A percentile compares a stretch with the other conserved stretches of the same genome.
Conservation (phyloP, 441 rosid species). For the Pelargonium myrrhifolium region DNA sequence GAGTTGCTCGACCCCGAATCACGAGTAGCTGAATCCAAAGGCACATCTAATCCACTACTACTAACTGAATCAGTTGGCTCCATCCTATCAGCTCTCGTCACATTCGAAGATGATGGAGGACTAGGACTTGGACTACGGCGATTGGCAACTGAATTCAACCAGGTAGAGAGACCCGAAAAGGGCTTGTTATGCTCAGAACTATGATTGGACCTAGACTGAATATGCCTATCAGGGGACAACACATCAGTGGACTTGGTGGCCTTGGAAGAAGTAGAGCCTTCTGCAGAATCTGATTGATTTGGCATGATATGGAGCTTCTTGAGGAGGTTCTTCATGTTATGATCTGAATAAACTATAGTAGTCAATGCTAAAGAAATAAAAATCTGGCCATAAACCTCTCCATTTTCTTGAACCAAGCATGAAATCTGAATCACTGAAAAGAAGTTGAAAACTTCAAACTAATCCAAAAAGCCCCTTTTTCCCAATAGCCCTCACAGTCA, state of each 20-base stretch:
- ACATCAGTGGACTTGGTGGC: slow-evolving; percentile 36
- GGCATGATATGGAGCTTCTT: slow-evolving; percentile 75
- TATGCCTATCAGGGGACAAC: slow-evolving; percentile 33
- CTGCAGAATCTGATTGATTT: slow-evolving; percentile 54
- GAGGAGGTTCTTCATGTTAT: slow-evolving; percentile 75
- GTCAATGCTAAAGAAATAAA: slow-evolving; percentile 44
- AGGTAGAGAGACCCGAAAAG: slow-evolving; percentile 65
- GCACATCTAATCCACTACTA: slow-evolving; percentile 35
- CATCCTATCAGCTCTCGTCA: slow-evolving; percentile 30
- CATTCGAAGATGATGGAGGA: slow-evolving; percentile 62
- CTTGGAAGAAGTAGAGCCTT: slow-evolving; percentile 57
- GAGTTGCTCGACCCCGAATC: slow-evolving; percentile 50
- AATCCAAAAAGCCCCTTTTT: slow-evolving; percentile 17
- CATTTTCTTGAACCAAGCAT: slow-evolving; percentile 68
- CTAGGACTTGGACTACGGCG: slow-evolving; percentile 43
- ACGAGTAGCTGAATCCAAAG: slow-evolving; percentile 36
- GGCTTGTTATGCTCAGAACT: slow-evolving; percentile 49
- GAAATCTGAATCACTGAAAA: slow-evolving; percentile 28
- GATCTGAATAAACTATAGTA: slow-evolving; percentile 22
- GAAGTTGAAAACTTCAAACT: slow-evolving; percentile 17
- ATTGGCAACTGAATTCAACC: slow-evolving; percentile 71
- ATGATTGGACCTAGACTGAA: slow-evolving; percentile 32
- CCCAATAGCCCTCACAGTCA: slow-evolving; percentile 12
- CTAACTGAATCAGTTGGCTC: slow-evolving; percentile 41
- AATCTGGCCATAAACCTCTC: slow-evolving; percentile 56